Percentiles rank a stretch among this genome's conserved stretches.
phyloP scores from a whole-genome alignment of 345 rosid genomes.

The Dipteronia sinensis region DNA sequence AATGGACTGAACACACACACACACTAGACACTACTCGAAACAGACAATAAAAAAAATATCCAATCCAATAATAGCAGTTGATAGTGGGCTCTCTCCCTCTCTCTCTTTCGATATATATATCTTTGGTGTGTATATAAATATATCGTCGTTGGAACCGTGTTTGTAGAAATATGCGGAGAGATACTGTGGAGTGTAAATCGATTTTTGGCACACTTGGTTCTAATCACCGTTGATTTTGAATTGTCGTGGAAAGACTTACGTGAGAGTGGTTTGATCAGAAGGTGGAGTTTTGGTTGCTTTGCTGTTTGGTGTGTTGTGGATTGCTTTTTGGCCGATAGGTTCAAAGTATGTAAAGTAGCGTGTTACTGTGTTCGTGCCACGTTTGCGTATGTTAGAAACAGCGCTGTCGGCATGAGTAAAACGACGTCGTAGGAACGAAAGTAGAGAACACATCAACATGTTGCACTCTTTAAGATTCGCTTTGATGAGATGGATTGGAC shows the following conservation, averaged over 20 bases:
- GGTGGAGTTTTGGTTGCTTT: constrained; percentile 21
- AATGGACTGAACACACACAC: neutral
- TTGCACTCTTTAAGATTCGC: neutral
- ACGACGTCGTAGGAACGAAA: constrained; percentile 25
- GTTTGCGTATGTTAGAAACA: neutral
- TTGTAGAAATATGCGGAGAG: neutral
- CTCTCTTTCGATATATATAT: too few relatives aligned
- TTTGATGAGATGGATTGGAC: neutral
- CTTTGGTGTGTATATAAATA: neutral
- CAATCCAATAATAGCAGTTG: neutral
- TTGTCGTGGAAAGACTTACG: neutral
- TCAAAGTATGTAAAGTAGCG: constrained; percentile 34
- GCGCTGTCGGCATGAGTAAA: constrained; percentile 15
- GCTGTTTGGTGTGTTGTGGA: too few relatives aligned
- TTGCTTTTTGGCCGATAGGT: constrained; percentile 49
- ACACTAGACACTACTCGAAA: neutral
- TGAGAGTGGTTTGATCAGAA: constrained; percentile 24
- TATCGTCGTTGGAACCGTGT: neutral
- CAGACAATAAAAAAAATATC: neutral
- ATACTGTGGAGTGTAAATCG: neutral
- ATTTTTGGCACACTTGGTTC: constrained; percentile 14
- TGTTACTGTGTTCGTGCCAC: constrained; percentile 25
- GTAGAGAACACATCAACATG: neutral
- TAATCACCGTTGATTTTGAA: constrained; percentile 28
- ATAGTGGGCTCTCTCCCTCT: neutral